Conservation (phyloP, 1,284 basidiomycete genomes). For the Meira miltonrushii region DNA sequence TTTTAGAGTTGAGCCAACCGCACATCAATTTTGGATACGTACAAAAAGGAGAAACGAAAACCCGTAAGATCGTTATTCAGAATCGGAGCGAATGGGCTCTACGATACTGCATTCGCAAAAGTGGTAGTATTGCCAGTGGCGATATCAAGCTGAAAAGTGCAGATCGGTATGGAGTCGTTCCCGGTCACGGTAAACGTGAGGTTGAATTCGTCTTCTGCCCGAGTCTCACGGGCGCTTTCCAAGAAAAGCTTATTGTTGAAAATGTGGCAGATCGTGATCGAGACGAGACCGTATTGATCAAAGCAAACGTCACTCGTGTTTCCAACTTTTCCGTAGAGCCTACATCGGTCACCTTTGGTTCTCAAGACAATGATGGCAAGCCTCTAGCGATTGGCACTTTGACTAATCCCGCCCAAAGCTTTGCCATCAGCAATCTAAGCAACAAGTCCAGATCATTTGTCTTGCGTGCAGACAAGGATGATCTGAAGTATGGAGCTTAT, state of each 20-base stretch:
- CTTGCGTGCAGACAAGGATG: slow-evolving; percentile 48
- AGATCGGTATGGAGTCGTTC: slow-evolving; percentile 57
- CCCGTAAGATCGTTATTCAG: slow-evolving; percentile 57
- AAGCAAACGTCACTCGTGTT: slow-evolving; percentile 56
- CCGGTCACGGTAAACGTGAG: slow-evolving; percentile 57
- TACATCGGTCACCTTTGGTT: slow-evolving; percentile 51
- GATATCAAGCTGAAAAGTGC: slow-evolving; percentile 56
- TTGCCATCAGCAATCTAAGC: slow-evolving; percentile 56
- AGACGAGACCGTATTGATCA: slow-evolving; percentile 56
- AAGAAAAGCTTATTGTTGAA: slow-evolving; percentile 57
- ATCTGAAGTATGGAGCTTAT: slow-evolving; percentile 12
- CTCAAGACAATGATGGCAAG: background rate
- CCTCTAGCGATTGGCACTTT: slow-evolving; percentile 33
- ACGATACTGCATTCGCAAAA: slow-evolving; percentile 57
- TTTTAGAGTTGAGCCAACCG: slow-evolving; percentile 57
- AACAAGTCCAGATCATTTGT: slow-evolving; percentile 55
- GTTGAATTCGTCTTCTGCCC: slow-evolving; percentile 55
- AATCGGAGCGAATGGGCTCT: slow-evolving; percentile 55
- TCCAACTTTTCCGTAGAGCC: slow-evolving; percentile 56
- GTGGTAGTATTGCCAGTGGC: slow-evolving; percentile 57
- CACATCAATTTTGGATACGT: slow-evolving; percentile 59
- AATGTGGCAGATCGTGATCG: slow-evolving; percentile 56
- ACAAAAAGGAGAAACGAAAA: slow-evolving; percentile 57
- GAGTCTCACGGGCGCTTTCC: slow-evolving; percentile 54
- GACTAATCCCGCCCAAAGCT: slow-evolving; percentile 39